Conservation (phyloP, 192 early-diverging fungal genomes). For the Coemansia sp. region DNA sequence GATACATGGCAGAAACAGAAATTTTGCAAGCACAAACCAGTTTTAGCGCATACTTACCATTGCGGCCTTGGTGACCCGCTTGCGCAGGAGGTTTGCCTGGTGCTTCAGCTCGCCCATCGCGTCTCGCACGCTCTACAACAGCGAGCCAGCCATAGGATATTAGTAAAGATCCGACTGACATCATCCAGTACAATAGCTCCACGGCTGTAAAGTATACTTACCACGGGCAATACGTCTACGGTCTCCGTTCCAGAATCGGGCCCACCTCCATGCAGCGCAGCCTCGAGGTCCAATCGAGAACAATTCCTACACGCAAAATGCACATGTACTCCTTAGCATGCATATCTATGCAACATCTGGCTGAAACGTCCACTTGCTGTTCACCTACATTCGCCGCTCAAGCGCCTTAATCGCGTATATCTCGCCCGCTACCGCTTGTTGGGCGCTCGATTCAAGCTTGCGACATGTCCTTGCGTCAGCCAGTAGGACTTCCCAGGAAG, state of each 20-base stretch:
- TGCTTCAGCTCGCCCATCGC: constrained; percentile 43
- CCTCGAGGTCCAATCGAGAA: constrained; percentile 21
- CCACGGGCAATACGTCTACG: constrained; percentile 28
- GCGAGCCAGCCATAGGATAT: background rate
- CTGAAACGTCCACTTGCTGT: background rate
- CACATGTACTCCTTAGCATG: background rate
- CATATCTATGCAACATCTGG: background rate
- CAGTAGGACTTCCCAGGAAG: constrained; percentile 36
- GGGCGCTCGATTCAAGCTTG: background rate
- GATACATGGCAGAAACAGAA: background rate
- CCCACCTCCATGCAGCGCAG: constrained; percentile 44
- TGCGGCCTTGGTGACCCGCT: constrained; percentile 50
- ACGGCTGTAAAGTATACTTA: constrained; percentile 13
- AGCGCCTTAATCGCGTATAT: constrained; percentile 10
- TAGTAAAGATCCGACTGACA: background rate
- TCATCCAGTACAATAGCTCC: background rate
- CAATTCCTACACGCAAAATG: constrained; percentile 27
- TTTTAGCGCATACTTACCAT: constrained; percentile 35
- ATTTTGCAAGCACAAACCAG: background rate
- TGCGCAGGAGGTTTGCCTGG: constrained; percentile 44
- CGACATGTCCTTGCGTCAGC: constrained; percentile 25
- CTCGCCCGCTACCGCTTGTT: constrained; percentile 1
- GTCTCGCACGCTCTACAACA: constrained; percentile 33
- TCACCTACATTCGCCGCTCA: constrained; percentile 43
- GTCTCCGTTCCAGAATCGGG: constrained; percentile 32